A percentile compares a stretch with the other conserved stretches of the same genome.
Conservation (phyloP, 352 stramenopile genomes). For the Globisporangium lucens region DNA sequence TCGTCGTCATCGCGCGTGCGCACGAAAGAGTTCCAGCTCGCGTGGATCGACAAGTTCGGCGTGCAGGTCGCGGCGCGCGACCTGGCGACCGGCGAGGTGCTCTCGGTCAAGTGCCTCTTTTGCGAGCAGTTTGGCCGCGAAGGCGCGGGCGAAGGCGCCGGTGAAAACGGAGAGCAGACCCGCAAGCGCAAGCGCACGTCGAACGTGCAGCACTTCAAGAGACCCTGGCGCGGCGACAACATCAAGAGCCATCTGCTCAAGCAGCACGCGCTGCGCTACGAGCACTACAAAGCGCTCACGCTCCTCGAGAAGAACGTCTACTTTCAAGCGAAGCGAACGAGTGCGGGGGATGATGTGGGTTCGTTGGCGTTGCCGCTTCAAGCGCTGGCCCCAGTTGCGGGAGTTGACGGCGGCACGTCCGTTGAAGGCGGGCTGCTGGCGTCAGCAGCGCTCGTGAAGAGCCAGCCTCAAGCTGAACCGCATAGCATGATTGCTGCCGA, state of each 20-base stretch:
- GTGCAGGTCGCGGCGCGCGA: slow-evolving; percentile 13
- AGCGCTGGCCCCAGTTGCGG: neutral
- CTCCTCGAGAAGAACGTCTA: slow-evolving; percentile 7
- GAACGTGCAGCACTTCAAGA: slow-evolving; percentile 18
- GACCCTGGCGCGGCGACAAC: slow-evolving; percentile 17
- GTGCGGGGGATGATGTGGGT: neutral
- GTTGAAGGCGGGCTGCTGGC: neutral
- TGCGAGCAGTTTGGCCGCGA: slow-evolving; percentile 16
- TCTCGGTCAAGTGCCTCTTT: slow-evolving; percentile 17
- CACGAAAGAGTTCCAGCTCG: slow-evolving; percentile 12
- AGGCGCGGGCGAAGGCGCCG: neutral
- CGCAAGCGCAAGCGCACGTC: slow-evolving; percentile 17
- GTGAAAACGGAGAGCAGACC: neutral
- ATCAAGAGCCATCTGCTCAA: slow-evolving; percentile 16
- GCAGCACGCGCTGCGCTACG: slow-evolving; percentile 15
- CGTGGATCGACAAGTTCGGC: slow-evolving; percentile 12
- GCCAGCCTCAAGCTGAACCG: neutral
- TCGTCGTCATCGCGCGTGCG: neutral
- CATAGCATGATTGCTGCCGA: neutral
- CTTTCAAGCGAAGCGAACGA: neutral
- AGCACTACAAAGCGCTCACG: slow-evolving; percentile 8
- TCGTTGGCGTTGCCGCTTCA: neutral
- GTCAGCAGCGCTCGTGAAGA: neutral
- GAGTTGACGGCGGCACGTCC: neutral
- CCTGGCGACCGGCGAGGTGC: slow-evolving; percentile 3